Evolutionary conservation across 2,329 filamentous ascomycete genomes (phyloP).

Genomic region (Fusarium sp.): DNA sequence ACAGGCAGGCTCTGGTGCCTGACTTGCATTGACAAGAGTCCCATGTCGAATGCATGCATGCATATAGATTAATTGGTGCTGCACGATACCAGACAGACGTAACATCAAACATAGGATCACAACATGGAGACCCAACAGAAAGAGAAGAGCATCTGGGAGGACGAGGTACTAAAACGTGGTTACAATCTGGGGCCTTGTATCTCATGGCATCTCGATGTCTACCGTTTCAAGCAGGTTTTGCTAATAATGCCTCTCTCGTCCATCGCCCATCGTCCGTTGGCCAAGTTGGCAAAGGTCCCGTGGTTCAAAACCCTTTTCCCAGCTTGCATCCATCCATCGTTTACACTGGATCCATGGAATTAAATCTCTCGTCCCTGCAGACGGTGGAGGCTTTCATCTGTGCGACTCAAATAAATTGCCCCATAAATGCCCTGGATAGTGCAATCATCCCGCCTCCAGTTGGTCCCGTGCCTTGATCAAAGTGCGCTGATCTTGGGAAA

Average conservation of each 20-base stretch:
- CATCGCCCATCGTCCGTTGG: slow-evolving; percentile 6
- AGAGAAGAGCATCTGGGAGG: background rate
- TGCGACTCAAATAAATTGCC: slow-evolving; percentile 29
- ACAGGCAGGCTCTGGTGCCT: slow-evolving; percentile 17
- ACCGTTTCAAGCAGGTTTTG: slow-evolving; percentile 31
- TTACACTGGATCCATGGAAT: slow-evolving; percentile 22
- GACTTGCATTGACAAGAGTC: slow-evolving; percentile 24
- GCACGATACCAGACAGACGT: slow-evolving; percentile 9
- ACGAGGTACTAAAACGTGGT: slow-evolving; percentile 16
- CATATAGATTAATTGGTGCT: slow-evolving; percentile 25
- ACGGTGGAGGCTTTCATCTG: slow-evolving; percentile 18
- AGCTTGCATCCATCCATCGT: background rate
- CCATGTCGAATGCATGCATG: slow-evolving; percentile 30
- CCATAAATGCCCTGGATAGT: slow-evolving; percentile 34
- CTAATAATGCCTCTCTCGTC: background rate
- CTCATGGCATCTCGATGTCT: slow-evolving; percentile 18
- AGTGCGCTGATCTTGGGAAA: slow-evolving; percentile 34
- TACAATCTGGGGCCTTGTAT: background rate
- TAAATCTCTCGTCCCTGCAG: slow-evolving; percentile 36
- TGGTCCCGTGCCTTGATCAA: slow-evolving; percentile 38
- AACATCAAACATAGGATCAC: slow-evolving; percentile 18
- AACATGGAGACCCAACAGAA: slow-evolving; percentile 13
- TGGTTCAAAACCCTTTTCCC: slow-evolving; percentile 10
- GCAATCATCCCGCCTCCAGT: slow-evolving; percentile 28
- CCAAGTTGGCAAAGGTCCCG: slow-evolving; percentile 26